These are phyloP conservation scores for Ogataea neopini DNA, from an alignment of 805 yeast species.

Conservation along the genomic window DNA sequence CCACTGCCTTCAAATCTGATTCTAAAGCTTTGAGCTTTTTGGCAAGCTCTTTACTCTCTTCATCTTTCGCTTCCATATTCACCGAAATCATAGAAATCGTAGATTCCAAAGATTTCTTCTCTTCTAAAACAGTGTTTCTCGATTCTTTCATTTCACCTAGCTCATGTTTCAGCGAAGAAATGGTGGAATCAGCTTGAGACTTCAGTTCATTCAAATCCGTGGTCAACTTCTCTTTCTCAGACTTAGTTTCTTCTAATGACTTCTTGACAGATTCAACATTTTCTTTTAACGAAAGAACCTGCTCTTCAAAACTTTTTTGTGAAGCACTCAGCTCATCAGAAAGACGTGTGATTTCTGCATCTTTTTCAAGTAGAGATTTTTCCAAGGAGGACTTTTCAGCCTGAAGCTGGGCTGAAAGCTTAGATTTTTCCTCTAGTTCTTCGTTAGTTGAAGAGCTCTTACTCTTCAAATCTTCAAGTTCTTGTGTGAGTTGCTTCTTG, in stretches of 20 bases:
- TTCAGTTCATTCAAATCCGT: conserved; percentile 10
- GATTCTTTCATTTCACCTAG: conserved; percentile 28
- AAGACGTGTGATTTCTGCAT: neutral
- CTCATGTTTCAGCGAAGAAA: conserved; percentile 29
- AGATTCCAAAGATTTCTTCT: conserved; percentile 35
- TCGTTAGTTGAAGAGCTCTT: neutral
- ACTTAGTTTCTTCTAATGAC: neutral
- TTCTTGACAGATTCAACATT: neutral
- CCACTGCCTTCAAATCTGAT: neutral
- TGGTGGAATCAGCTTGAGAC: conserved; percentile 24
- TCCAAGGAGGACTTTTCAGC: neutral
- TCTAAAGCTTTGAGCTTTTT: conserved; percentile 6
- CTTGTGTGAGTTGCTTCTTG: neutral
- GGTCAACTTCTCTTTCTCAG: conserved; percentile 4
- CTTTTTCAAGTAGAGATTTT: neutral
- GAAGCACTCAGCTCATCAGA: neutral
- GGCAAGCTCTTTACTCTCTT: conserved; percentile 15
- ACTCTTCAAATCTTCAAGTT: neutral
- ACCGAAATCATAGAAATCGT: conserved; percentile 36
- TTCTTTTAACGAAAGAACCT: neutral
- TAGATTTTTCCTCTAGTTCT: conserved; percentile 1
- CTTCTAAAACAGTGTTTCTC: conserved; percentile 31
- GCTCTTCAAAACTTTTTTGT: neutral
- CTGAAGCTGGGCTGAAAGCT: conserved; percentile 4
- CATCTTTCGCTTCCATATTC: conserved; percentile 30